Conservation (phyloP, 225 moss, liverwort and hornwort genomes). For the Antitrichia curtipendula region DNA sequence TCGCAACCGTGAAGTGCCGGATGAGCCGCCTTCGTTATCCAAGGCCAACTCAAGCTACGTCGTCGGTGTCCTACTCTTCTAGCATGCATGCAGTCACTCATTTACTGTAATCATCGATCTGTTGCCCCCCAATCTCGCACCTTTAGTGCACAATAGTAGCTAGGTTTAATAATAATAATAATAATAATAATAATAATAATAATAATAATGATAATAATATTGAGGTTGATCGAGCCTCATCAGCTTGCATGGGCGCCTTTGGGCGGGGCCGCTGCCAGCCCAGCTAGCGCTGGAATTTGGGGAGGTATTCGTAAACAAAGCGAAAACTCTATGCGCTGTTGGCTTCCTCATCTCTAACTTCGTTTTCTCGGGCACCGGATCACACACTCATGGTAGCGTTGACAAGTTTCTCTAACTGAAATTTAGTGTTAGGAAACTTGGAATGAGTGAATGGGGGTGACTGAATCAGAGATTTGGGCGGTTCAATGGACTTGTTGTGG, state of each 20-base stretch:
- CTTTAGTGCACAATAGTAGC: neutral
- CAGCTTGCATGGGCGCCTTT: neutral
- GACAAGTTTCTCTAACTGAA: neutral
- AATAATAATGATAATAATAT: neutral
- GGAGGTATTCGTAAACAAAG: neutral
- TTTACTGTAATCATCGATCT: neutral
- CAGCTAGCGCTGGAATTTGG: neutral
- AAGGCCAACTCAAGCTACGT: neutral
- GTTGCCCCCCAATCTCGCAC: neutral
- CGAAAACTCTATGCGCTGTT: neutral
- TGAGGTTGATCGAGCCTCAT: neutral
- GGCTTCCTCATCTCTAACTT: neutral
- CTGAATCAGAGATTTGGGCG: neutral
- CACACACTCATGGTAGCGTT: neutral
- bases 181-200: neutral
- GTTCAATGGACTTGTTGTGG: neutral
- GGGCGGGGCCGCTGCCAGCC: neutral
- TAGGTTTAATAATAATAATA: neutral
- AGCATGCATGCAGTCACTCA: neutral
- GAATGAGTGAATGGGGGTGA: neutral
- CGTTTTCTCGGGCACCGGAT: neutral
- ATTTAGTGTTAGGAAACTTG: neutral
- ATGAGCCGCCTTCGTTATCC: neutral
- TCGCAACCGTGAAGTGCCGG: too few relatives aligned
- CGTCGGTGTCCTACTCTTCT: neutral